A percentile compares a stretch with the other conserved stretches of the same genome.
phyloP scores from a whole-genome alignment of 164 flowering plant genomes.

The Umbilicus rupestris region DNA sequence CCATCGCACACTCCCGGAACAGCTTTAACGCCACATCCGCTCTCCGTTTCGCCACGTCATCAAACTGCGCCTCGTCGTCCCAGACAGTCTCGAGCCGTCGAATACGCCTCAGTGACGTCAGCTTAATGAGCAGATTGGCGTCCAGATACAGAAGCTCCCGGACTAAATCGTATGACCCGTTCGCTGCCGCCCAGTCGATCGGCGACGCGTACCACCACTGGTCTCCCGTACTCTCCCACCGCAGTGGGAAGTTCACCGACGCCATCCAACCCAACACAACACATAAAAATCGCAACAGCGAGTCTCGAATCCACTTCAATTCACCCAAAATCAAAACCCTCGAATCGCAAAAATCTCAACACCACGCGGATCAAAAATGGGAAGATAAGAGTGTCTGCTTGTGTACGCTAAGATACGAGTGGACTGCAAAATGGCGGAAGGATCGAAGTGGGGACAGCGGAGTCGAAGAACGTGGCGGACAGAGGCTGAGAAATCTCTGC shows the following conservation, averaged over 20 bases:
- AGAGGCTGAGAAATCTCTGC: too few species aligned
- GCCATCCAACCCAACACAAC: too few species aligned
- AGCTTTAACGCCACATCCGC: slow-evolving; percentile 53
- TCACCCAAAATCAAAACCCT: too few species aligned
- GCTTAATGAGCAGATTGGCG: slow-evolving; percentile 76
- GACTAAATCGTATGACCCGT: slow-evolving; percentile 71
- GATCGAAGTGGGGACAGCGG: background rate
- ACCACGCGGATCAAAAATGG: background rate
- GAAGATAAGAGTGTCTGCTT: background rate
- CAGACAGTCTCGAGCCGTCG: slow-evolving; percentile 90
- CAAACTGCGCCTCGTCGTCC: slow-evolving; percentile 63
- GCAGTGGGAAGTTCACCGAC: slow-evolving; percentile 48
- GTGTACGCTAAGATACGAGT: too few species aligned
- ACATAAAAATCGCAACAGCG: too few species aligned
- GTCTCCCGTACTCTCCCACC: slow-evolving; percentile 95
- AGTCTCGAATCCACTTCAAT: too few species aligned
- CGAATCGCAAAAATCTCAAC: too few species aligned
- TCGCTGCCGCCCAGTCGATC: slow-evolving; percentile 84
- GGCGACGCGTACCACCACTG: slow-evolving; percentile 99
- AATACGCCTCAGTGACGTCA: slow-evolving; percentile 76
- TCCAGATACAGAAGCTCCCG: slow-evolving; percentile 74
- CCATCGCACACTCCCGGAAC: slow-evolving; percentile 14
- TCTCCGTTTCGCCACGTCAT: slow-evolving; percentile 53
- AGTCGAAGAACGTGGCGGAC: background rate
- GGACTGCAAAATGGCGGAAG: background rate